Evolutionary conservation across 2,329 filamentous ascomycete species (phyloP).

Genomic region (Curvularia spicifera): DNA sequence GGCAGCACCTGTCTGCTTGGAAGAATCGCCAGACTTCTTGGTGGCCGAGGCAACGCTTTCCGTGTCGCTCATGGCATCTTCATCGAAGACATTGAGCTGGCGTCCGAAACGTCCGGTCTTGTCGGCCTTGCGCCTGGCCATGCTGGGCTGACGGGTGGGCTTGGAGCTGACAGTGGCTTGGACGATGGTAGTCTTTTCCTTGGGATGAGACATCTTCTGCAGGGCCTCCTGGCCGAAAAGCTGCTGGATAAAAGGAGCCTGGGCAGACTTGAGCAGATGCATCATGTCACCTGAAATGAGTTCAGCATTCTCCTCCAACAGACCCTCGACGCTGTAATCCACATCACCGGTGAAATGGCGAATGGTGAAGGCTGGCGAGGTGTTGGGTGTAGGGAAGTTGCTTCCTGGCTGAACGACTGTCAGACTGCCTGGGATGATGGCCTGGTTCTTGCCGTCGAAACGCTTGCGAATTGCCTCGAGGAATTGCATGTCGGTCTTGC

Average conservation of each 20-base stretch:
- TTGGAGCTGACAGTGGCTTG: conserved; percentile 97
- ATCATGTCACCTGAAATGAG: conserved; percentile 94
- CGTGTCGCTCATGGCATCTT: conserved; percentile 56
- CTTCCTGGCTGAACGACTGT: conserved; percentile 81
- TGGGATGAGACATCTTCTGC: conserved; percentile 90
- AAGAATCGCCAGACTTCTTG: conserved; percentile 38
- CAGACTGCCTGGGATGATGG: conserved; percentile 78
- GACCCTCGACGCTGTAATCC: conserved; percentile 84
- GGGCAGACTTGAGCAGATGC: conserved; percentile 87
- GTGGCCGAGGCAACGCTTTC: conserved; percentile 53
- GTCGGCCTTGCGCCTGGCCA: conserved; percentile 79
- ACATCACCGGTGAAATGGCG: conserved; percentile 97
- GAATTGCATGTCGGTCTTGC: conserved; percentile 86
- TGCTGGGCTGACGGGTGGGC: conserved; percentile 88
- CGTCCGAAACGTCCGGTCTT: conserved; percentile 57
- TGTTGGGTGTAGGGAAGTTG: conserved; percentile 87
- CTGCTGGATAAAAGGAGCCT: conserved; percentile 85
- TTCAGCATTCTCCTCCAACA: conserved; percentile 95
- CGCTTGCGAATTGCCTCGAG: conserved; percentile 89
- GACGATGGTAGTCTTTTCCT: conserved; percentile 88
- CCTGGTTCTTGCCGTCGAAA: conserved; percentile 92
- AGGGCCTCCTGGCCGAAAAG: conserved; percentile 96
- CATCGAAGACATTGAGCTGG: conserved; percentile 49
- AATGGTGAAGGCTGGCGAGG: conserved; percentile 81
- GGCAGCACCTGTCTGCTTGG: conserved; percentile 80